These are phyloP conservation scores for Delphinella strobiligena DNA, from an alignment of 2,329 filamentous ascomycete genomes.

Conservation along the genomic window DNA sequence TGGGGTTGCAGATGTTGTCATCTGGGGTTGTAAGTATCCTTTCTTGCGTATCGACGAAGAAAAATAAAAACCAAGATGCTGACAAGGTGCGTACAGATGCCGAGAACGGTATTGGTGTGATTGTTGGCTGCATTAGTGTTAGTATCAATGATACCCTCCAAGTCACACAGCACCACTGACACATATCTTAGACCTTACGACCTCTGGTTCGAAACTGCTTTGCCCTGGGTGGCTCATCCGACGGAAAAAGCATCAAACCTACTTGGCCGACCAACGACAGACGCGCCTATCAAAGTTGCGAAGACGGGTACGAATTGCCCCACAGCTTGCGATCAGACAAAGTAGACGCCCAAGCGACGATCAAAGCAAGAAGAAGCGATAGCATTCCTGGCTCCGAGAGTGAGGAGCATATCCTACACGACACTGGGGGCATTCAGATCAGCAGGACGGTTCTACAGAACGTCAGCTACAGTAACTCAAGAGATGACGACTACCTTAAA, in stretches of 20 bases:
- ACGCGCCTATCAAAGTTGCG: conserved; percentile 4
- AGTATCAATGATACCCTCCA: background rate
- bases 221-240: conserved; percentile 5
- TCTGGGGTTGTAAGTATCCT: too few relatives aligned
- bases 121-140: conserved; percentile 20
- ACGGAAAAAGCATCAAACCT: conserved; percentile 1
- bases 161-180: background rate
- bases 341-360: background rate
- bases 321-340: background rate
- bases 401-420: conserved; percentile 7
- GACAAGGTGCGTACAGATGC: too few relatives aligned
- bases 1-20: conserved; percentile 21
- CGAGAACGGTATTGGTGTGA: conserved; percentile 24
- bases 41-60: too few relatives aligned
- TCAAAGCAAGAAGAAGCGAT: conserved; percentile 3
- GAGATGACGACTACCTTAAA: too few relatives aligned
- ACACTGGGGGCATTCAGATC: conserved; percentile 6
- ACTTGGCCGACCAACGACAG: background rate
- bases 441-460: conserved; percentile 6
- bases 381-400: conserved; percentile 5
- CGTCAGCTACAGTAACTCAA: too few relatives aligned
- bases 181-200: conserved; percentile 15
- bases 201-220: conserved; percentile 20
- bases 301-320: conserved; percentile 4
- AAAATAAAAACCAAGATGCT: too few relatives aligned